Base-by-base conservation (phyloP, 2,329 filamentous ascomycete species). In the Claviceps digitariae region DNA sequence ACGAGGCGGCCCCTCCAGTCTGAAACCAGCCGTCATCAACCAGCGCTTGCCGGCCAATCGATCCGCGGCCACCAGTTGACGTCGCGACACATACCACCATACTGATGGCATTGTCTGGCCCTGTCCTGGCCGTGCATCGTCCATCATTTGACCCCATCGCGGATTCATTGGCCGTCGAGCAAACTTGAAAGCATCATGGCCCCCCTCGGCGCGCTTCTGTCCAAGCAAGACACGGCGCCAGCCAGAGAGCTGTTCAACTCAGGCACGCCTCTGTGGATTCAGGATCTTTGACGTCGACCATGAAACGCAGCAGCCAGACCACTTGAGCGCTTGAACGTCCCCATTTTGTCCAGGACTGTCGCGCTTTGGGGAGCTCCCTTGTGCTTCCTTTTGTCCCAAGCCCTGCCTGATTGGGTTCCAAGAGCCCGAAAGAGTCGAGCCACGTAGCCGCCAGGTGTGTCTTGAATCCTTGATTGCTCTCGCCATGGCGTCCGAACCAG, bases 281-380 rank as follows among this genome's bases (percentile, higher is more conserved):
- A 47, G 44, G 15, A n/a, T 38, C 50, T 45, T 25, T 48, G 20
- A 27, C 17, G 44, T 27, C 45, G 50, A 40, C 45, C 53, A 52
- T 52, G 53, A 54, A 54, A 54, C 53, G 25, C 8, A 27, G 21
- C 47, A 29, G 40, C 36, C 41, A 8, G 17, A n/a, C 43, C 9
- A 34, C 36, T 38, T n/a, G 36, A n/a, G 12, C 7, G 27, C n/a
- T 29, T 29, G 27, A 29, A n/a, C n/a, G n/a, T n/a, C n/a, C n/a
- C n/a, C 27, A 29, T 29, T 9, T 29, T 12, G 8, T 36, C 10
- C 2, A 23, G 20, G 3, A 48, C 27, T 5, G 27, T 27, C 27
- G 27, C 40, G 38, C 20, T 34, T 40, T 44, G n/a, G 2, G 9
- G 21, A 29, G 41, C 21, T 25, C 7, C 3, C 21, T 29, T 21